phyloP scores from a whole-genome alignment of 2,329 filamentous ascomycete genomes.

The Epichloe festucae region DNA sequence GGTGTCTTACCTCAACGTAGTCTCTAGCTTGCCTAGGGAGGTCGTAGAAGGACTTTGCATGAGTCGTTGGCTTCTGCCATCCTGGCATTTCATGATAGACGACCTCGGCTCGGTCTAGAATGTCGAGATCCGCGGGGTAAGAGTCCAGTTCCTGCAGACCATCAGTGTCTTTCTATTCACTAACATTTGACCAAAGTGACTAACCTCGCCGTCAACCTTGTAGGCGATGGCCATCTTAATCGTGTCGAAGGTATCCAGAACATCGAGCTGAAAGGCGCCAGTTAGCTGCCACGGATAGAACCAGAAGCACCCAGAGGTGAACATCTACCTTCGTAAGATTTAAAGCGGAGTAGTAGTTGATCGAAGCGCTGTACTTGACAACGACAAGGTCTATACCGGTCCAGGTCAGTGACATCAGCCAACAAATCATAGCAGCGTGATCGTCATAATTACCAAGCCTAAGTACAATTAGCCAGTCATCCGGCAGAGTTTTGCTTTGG shows the following conservation, averaged over 20 bases:
- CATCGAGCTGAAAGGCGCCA: conserved; percentile 11
- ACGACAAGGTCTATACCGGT: conserved; percentile 44
- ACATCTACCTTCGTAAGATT: conserved; percentile 26
- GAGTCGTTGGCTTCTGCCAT: conserved; percentile 53
- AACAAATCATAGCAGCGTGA: too few relatives aligned
- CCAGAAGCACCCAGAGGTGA: background rate
- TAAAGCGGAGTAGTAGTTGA: conserved; percentile 54
- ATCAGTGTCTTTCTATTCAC: conserved; percentile 14
- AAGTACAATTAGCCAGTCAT: conserved; percentile 10
- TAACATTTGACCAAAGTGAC: background rate
- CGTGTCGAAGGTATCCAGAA: conserved; percentile 7
- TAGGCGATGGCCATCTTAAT: background rate
- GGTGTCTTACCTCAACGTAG: conserved; percentile 40
- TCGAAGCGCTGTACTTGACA: conserved; percentile 42
- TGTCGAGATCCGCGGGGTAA: conserved; percentile 51
- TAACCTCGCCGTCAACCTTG: conserved; percentile 13
- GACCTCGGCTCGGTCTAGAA: conserved; percentile 47
- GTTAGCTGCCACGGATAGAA: background rate
- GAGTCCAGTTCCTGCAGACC: conserved; percentile 20
- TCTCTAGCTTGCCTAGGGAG: conserved; percentile 50
- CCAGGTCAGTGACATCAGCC: background rate
- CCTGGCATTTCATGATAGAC: conserved; percentile 56
- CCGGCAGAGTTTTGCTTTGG: background rate
- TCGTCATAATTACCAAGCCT: conserved; percentile 13
- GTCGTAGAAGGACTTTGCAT: conserved; percentile 45